Conservation (phyloP, 441 rosid genomes). For the Aleurites moluccanus region DNA sequence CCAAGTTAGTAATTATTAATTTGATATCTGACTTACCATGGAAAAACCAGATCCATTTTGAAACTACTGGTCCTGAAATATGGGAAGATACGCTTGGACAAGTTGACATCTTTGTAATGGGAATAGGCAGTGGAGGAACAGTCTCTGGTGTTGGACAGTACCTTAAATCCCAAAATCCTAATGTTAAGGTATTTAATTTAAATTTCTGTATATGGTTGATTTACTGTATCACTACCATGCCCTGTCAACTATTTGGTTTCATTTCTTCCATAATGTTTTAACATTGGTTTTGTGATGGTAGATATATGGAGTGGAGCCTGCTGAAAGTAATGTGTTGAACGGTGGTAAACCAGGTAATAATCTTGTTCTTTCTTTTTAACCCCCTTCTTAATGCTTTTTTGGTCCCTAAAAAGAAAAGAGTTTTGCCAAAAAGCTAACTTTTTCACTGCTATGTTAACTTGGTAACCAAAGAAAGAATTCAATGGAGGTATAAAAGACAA, state of each 20-base stretch:
- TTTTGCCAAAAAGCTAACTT: background rate
- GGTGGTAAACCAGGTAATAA: slow-evolving; percentile 94
- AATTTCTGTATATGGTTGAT: background rate
- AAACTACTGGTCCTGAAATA: slow-evolving; percentile 93
- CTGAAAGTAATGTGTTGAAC: slow-evolving; percentile 85
- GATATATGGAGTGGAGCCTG: slow-evolving; percentile 95
- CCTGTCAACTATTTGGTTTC: too few species aligned
- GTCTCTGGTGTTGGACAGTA: slow-evolving; percentile 90
- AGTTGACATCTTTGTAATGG: slow-evolving; percentile 92
- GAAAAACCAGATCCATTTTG: slow-evolving; percentile 65
- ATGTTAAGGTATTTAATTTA: slow-evolving; percentile 58
- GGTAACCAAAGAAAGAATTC: background rate
- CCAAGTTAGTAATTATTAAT: background rate
- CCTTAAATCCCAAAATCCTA: slow-evolving; percentile 82
- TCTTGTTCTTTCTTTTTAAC: background rate
- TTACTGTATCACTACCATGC: background rate
- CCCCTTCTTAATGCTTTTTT: background rate
- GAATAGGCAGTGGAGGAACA: slow-evolving; percentile 95
- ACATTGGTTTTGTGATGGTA: slow-evolving; percentile 23
- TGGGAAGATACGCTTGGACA: slow-evolving; percentile 91
- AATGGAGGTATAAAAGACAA: too few species aligned
- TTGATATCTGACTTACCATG: slow-evolving; percentile 11
- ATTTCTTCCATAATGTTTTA: slow-evolving; percentile 8
- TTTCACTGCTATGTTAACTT: too few species aligned
- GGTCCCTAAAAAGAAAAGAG: background rate